phyloP scores from a whole-genome alignment of 495 filamentous ascomycete genomes.

The Talaromyces liani region DNA sequence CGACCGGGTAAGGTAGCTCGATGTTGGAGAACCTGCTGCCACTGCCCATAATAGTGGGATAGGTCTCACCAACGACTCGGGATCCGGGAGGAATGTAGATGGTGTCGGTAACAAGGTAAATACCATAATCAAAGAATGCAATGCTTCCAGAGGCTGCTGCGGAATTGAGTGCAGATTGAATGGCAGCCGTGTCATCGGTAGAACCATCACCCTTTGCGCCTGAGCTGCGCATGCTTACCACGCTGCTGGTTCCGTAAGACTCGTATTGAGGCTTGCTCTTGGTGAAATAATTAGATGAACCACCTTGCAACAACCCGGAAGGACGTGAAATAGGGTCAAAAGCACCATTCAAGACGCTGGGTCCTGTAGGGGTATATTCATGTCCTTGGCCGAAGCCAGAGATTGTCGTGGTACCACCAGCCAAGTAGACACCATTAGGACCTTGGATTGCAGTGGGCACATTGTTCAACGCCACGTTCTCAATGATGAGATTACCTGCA shows the following conservation, averaged over 20 bases:
- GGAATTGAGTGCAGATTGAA: constrained; percentile 37
- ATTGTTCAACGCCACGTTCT: constrained; percentile 62
- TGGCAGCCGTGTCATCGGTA: constrained; percentile 56
- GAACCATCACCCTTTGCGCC: constrained; percentile 63
- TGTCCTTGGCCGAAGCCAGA: constrained; percentile 47
- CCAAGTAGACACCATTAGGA: constrained; percentile 43
- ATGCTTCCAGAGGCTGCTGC: constrained; percentile 35
- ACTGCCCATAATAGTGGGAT: constrained; percentile 56
- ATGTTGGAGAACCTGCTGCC: constrained; percentile 55
- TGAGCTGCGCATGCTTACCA: constrained; percentile 50
- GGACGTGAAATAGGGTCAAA: constrained; percentile 31
- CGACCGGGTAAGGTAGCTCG: constrained; percentile 55
- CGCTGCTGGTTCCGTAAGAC: constrained; percentile 35
- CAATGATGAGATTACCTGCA: constrained; percentile 50
- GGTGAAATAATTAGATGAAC: constrained; percentile 37
- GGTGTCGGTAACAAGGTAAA: constrained; percentile 40
- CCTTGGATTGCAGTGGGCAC: constrained; percentile 54
- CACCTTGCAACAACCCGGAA: constrained; percentile 24
- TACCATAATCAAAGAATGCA: constrained; percentile 41
- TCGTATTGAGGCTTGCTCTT: constrained; percentile 51
- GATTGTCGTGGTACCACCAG: constrained; percentile 51
- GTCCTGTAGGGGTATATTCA: constrained; percentile 36
- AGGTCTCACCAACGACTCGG: constrained; percentile 43
- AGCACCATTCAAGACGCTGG: constrained; percentile 33
- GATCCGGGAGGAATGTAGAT: constrained; percentile 37